phyloP scores from a whole-genome alignment of 2,329 filamentous ascomycete genomes.

The Arthrinium puccinioides region DNA sequence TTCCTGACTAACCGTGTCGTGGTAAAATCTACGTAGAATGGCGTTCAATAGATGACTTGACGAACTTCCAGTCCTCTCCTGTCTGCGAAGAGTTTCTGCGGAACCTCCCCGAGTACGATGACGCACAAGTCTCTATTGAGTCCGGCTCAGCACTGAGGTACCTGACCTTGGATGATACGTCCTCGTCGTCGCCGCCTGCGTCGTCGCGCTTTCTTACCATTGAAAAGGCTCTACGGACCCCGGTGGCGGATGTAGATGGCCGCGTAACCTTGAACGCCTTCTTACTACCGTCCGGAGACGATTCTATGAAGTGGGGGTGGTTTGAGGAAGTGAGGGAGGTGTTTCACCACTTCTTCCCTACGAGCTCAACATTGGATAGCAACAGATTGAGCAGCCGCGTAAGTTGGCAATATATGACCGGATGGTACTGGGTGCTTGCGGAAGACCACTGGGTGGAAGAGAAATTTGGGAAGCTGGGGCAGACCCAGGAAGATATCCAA shows the following conservation, averaged over 20 bases:
- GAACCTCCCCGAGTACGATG: constrained; percentile 7
- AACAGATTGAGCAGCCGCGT: background rate
- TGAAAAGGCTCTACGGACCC: background rate
- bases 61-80: constrained; percentile 11
- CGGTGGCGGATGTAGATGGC: constrained; percentile 3
- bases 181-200: constrained; percentile 1
- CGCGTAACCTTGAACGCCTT: constrained; percentile 6
- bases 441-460: constrained; percentile 7
- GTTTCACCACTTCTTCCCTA: background rate
- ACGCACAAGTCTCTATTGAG: background rate
- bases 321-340: background rate
- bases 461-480: constrained; percentile 4
- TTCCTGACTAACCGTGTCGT: constrained; percentile 4
- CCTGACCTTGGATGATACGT: background rate
- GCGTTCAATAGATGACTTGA: constrained; percentile 6
- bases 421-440: constrained; percentile 4
- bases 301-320: background rate
- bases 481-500: background rate
- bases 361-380: background rate
- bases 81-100: constrained; percentile 11
- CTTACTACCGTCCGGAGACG: constrained; percentile 3
- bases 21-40: constrained; percentile 7
- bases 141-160: constrained; percentile 1
- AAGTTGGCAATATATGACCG: background rate
- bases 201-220: constrained; percentile 1